Evolutionary conservation across 176 grass and related monocot species (phyloP).

Genomic region (Ensete glaucum): DNA sequence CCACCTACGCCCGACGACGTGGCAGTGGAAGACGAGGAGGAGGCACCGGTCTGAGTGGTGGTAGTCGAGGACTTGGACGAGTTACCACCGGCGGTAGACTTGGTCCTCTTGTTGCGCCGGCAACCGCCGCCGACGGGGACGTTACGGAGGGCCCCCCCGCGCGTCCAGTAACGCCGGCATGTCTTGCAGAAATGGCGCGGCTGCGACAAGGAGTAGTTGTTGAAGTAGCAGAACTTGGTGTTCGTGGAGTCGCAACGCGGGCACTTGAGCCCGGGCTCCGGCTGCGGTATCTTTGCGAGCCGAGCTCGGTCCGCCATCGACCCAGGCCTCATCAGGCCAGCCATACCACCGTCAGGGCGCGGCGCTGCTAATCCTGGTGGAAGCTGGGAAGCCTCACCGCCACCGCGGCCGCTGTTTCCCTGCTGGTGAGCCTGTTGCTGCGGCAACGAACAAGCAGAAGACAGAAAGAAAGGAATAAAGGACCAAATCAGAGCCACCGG

Average conservation of each 20-base stretch:
- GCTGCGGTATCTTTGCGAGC: constrained; percentile 52
- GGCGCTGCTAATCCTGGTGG: constrained; percentile 1
- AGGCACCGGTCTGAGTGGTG: constrained; percentile 17
- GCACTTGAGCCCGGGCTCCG: constrained; percentile 77
- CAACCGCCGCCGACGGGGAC: constrained; percentile 89
- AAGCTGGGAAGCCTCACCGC: neutral
- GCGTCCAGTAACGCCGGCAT: constrained; percentile 98
- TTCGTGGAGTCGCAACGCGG: constrained; percentile 78
- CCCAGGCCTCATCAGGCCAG: neutral
- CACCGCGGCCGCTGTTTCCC: neutral
- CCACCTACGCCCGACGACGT: neutral
- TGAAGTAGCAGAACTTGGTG: constrained; percentile 99
- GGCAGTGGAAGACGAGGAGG: constrained; percentile 52
- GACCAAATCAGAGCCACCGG: neutral
- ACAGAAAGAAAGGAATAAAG: neutral
- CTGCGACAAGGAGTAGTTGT: constrained; percentile 84
- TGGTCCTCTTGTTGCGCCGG: constrained; percentile 85
- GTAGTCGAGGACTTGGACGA: constrained; percentile 5
- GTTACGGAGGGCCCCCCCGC: constrained; percentile 86
- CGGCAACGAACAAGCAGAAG: neutral
- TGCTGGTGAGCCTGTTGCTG: neutral
- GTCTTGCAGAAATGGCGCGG: constrained; percentile 98
- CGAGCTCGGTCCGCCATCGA: constrained; percentile 56
- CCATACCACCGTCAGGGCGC: neutral
- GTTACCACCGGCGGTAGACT: constrained; percentile 30